Conservation (phyloP, 495 filamentous ascomycete genomes). For the Penicillium diatomitis region DNA sequence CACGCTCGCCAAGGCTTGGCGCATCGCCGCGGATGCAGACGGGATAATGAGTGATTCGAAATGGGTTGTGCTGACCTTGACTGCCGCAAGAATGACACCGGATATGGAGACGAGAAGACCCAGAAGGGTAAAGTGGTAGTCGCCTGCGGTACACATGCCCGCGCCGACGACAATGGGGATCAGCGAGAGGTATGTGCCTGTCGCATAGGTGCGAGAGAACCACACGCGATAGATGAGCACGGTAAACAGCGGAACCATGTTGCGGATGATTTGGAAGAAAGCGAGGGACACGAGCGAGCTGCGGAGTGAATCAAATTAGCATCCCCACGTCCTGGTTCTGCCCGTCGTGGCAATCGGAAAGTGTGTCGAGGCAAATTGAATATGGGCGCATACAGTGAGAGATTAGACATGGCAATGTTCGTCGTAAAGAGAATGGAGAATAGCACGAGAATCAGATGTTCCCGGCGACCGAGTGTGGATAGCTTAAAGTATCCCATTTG, state of each 20-base stretch:
- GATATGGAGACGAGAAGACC: constrained; percentile 6
- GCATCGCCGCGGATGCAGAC: not conserved
- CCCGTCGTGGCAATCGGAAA: too few species aligned
- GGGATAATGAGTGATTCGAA: not conserved
- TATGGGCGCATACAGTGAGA: constrained; percentile 5
- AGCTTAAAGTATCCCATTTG: constrained; percentile 10
- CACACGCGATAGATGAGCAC: constrained; percentile 11
- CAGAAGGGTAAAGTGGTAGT: constrained; percentile 8
- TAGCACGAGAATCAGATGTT: constrained; percentile 9
- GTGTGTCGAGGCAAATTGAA: not conserved
- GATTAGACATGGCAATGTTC: constrained; percentile 14
- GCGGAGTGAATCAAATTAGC: not conserved
- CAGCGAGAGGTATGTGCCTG: constrained; percentile 8
- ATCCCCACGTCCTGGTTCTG: not conserved
- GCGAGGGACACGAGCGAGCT: constrained; percentile 11
- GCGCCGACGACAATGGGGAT: constrained; percentile 10
- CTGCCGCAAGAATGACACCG: constrained; percentile 9
- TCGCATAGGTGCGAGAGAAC: constrained; percentile 7
- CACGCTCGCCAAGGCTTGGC: too few species aligned
- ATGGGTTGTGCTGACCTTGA: constrained; percentile 1
- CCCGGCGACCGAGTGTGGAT: constrained; percentile 3
- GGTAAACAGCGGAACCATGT: constrained; percentile 12
- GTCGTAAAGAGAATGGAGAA: constrained; percentile 11
- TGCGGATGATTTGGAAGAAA: constrained; percentile 14
- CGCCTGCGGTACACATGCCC: constrained; percentile 10